These are phyloP conservation scores for Agrocybe praecox DNA, from an alignment of 768 basidiomycete genomes.

Conservation along the genomic window DNA sequence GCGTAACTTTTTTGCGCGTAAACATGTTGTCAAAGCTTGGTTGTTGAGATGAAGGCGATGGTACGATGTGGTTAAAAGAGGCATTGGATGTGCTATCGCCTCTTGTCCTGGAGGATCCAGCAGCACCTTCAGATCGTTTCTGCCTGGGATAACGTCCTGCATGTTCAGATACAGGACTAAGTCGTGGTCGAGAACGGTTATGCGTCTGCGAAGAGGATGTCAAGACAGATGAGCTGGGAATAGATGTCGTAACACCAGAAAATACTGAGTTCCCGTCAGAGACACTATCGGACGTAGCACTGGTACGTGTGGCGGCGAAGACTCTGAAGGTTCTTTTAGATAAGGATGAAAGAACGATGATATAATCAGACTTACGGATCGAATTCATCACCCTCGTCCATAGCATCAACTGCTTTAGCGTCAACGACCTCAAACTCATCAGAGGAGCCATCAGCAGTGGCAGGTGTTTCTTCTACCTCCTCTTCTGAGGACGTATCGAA, in stretches of 20 bases:
- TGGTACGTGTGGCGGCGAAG: conserved; percentile 60
- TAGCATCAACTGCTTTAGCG: conserved; percentile 44
- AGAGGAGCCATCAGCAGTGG: conserved; percentile 46
- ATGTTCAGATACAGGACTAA: conserved; percentile 68
- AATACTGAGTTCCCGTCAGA: conserved; percentile 66
- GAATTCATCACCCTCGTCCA: conserved; percentile 74
- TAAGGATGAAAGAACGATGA: neutral
- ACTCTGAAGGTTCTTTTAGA: conserved; percentile 48
- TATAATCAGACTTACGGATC: conserved; percentile 61
- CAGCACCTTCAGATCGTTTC: conserved; percentile 13
- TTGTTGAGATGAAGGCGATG: conserved; percentile 12
- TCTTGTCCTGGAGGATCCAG: conserved; percentile 14
- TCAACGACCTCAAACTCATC: conserved; percentile 57
- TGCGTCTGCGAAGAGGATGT: conserved; percentile 48
- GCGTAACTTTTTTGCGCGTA: conserved; percentile 49
- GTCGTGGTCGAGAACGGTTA: conserved; percentile 44
- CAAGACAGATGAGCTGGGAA: conserved; percentile 52
- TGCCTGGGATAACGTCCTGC: conserved; percentile 25
- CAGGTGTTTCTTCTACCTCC: conserved; percentile 46
- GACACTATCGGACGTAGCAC: conserved; percentile 58
- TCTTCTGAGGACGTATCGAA: conserved; percentile 60
- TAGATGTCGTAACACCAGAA: conserved; percentile 41
- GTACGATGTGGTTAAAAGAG: conserved; percentile 8
- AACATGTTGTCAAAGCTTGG: conserved; percentile 39
- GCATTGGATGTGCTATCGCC: conserved; percentile 22